Evolutionary conservation across 163 green algal species (phyloP).

Genomic region (Scenedesmus sp.): DNA sequence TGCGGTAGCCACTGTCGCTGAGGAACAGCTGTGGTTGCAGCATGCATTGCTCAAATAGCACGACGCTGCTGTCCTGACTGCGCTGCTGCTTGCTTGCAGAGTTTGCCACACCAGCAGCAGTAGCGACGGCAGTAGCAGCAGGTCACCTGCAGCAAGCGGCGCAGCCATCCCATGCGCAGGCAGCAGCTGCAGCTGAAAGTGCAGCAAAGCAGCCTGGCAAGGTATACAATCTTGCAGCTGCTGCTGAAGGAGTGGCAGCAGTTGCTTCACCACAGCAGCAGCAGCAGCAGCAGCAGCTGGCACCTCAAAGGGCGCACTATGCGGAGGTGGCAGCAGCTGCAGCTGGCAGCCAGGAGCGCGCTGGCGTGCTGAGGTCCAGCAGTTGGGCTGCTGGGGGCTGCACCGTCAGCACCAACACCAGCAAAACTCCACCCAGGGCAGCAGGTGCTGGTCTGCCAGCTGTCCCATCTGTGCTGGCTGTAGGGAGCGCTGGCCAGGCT

Average conservation of each 20-base stretch:
- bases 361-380: neutral
- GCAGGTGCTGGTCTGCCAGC: neutral
- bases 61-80: neutral
- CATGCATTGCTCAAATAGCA: neutral
- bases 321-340: neutral
- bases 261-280: neutral
- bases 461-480: too few species aligned
- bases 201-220: neutral
- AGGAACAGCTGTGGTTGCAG: too few species aligned
- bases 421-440: neutral
- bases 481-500: too few species aligned
- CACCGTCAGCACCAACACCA: neutral
- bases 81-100: neutral
- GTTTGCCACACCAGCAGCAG: constrained; percentile 9
- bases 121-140: neutral
- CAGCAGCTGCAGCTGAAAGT: neutral
- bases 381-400: neutral
- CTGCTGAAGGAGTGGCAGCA: neutral
- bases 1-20: neutral
- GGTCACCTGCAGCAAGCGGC: neutral
- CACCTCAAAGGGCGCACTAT: neutral
- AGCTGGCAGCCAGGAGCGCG: neutral
- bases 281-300: neutral
- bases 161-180: neutral
- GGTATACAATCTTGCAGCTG: neutral